These are phyloP conservation scores for Botrytis byssoidea DNA, from an alignment of 2,329 filamentous ascomycete species.

Conservation along the genomic window DNA sequence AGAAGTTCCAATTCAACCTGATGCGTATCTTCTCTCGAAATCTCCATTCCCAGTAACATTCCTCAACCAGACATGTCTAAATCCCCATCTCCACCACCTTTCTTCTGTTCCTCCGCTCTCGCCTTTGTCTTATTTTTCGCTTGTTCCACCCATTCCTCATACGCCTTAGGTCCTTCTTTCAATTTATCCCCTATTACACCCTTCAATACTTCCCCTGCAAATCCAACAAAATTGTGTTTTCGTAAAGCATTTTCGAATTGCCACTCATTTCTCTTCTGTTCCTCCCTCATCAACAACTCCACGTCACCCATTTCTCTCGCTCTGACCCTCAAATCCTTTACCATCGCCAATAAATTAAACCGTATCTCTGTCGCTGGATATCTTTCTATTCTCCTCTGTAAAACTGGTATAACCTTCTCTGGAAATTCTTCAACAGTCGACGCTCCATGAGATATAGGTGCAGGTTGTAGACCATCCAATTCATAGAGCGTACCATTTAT, in stretches of 20 bases:
- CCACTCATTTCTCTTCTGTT: conserved; percentile 83
- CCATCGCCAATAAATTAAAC: conserved; percentile 94
- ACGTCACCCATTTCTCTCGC: conserved; percentile 80
- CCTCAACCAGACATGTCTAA: conserved; percentile 37
- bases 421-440: conserved; percentile 73
- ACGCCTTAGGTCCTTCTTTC: conserved; percentile 61
- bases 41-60: not conserved
- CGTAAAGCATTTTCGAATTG: conserved; percentile 91
- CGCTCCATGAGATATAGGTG: conserved; percentile 82
- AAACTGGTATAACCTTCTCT: conserved; percentile 77
- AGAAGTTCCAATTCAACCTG: not conserved
- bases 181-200: conserved; percentile 77
- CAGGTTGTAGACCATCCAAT: conserved; percentile 89
- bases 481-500: conserved; percentile 83
- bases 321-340: conserved; percentile 73
- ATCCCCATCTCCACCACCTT: conserved; percentile 32
- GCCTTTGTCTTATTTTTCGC: conserved; percentile 57
- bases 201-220: conserved; percentile 86
- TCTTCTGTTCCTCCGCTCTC: conserved; percentile 35
- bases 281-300: conserved; percentile 75
- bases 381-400: conserved; percentile 77
- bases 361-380: conserved; percentile 87
- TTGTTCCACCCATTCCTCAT: conserved; percentile 71
- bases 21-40: not conserved
- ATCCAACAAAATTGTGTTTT: conserved; percentile 93